Evolutionary conservation across 2,329 filamentous ascomycete genomes (phyloP), one percentile per base, ranked within the genome.

Genomic region (Paraphoma sp.): DNA sequence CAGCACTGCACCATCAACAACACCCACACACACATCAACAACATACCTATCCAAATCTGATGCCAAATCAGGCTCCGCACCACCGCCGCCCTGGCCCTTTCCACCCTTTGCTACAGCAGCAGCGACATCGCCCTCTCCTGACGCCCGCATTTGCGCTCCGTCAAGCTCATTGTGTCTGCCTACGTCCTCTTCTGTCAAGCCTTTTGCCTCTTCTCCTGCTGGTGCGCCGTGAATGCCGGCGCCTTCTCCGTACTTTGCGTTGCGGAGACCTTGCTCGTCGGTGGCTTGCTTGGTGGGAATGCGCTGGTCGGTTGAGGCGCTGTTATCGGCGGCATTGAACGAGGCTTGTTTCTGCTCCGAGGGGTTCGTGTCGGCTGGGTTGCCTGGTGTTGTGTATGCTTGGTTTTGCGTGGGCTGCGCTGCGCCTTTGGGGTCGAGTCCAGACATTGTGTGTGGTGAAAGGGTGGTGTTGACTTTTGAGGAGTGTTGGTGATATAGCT

Each of bases 131-230:
- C 80, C 80, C 60, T 83, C 81, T 0, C 80, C 81, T 0, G 79
- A 77, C 17, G 78, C 77, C 7, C 74, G 78, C 80, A 83, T 82
- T 64, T 83, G 80, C 58, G 78, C 71, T 8, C 70, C 81, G 44
- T 83, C 80, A 18, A 81, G 64, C 69, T 82, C 81, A n/a, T 77
- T 73, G 48, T 78, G 72, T 6, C 76, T 59, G n/a, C 80, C 80
- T 28, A 81, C 70, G 44, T 79, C 73, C 48, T 79, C 75, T 11
- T 78, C 60, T 1, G 70, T 75, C 17, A 72, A 56, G 1, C 79
- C 79, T 17, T 75, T 71, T 10, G 65, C 59, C 57, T 82, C 80
- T 65, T 82, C 80, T 23, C 80, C 80, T 0, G 77, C 36, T 0
- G 72, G 72, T 3, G 80, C 79, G 54, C 80, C 80, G 51, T 74